phyloP scores from a whole-genome alignment of 768 basidiomycete genomes.

The Ephemerocybe angulata region DNA sequence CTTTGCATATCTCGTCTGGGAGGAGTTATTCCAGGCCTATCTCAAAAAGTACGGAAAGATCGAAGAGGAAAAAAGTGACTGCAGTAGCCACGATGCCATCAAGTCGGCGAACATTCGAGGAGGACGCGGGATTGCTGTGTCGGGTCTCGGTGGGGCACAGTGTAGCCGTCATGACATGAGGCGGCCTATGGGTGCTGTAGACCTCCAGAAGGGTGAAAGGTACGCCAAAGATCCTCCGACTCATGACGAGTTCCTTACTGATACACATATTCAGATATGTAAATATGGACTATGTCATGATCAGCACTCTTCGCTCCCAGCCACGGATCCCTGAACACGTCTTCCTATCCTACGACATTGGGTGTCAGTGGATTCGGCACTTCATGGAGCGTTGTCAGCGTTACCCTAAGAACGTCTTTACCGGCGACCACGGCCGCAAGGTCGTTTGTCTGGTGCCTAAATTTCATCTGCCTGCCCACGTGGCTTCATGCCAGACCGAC shows the following conservation, averaged over 20 bases:
- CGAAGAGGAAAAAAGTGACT: neutral
- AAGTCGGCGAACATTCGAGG: constrained; percentile 17
- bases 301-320: constrained; percentile 9
- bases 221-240: constrained; percentile 9
- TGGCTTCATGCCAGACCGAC: constrained; percentile 15
- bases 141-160: constrained; percentile 24
- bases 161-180: constrained; percentile 31
- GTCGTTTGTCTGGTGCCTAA: constrained; percentile 13
- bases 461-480: constrained; percentile 28
- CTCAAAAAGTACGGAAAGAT: neutral
- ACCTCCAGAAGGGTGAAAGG: constrained; percentile 33
- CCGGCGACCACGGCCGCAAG: neutral
- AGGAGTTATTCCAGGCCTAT: neutral
- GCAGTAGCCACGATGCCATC: constrained; percentile 12
- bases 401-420: constrained; percentile 3
- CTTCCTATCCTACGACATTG: constrained; percentile 29
- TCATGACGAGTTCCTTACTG: neutral
- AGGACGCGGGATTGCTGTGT: constrained; percentile 18
- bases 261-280: constrained; percentile 18
- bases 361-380: constrained; percentile 21
- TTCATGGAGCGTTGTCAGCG: constrained; percentile 4
- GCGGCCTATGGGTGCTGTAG: constrained; percentile 24
- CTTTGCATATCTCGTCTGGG: constrained; percentile 2
- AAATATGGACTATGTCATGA: constrained; percentile 27
- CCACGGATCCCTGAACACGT: constrained; percentile 5